Conservation (phyloP, 768 basidiomycete species). For the Crepidotus variabilis region DNA sequence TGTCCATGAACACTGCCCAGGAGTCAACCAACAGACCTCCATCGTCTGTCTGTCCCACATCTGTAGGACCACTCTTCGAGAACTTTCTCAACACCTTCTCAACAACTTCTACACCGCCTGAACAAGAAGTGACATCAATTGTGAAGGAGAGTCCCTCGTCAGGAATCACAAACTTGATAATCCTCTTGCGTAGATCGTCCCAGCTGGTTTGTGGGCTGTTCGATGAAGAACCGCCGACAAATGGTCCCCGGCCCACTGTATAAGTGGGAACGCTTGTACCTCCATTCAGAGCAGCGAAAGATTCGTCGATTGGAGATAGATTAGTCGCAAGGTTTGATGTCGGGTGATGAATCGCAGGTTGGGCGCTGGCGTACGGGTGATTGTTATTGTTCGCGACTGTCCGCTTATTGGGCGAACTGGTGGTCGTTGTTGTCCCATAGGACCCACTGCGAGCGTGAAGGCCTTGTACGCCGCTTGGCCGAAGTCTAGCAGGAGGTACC, state of each 20-base stretch:
- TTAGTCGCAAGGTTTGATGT: constrained; percentile 30
- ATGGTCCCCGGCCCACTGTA: constrained; percentile 59
- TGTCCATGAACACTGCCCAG: constrained; percentile 81
- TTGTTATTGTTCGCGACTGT: constrained; percentile 37
- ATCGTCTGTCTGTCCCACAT: constrained; percentile 64
- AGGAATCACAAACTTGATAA: constrained; percentile 84
- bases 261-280: constrained; percentile 29
- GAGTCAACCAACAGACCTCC: constrained; percentile 82
- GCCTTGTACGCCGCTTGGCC: constrained; percentile 17
- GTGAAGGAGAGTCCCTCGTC: constrained; percentile 77
- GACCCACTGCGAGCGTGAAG: constrained; percentile 53
- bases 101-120: constrained; percentile 80
- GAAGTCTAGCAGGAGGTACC: constrained; percentile 33
- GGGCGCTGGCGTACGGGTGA: constrained; percentile 62
- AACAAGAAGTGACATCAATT: constrained; percentile 79
- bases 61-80: constrained; percentile 54
- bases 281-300: constrained; percentile 44
- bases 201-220: constrained; percentile 17
- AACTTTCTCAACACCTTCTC: constrained; percentile 90
- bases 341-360: constrained; percentile 37
- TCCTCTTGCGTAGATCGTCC: constrained; percentile 68
- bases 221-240: constrained; percentile 46
- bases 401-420: constrained; percentile 32
- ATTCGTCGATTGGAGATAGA: constrained; percentile 74
- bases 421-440: constrained; percentile 39